These are phyloP conservation scores for Salvia rosmarinus DNA, from an alignment of 257 asterid species.

Conservation along the genomic window DNA sequence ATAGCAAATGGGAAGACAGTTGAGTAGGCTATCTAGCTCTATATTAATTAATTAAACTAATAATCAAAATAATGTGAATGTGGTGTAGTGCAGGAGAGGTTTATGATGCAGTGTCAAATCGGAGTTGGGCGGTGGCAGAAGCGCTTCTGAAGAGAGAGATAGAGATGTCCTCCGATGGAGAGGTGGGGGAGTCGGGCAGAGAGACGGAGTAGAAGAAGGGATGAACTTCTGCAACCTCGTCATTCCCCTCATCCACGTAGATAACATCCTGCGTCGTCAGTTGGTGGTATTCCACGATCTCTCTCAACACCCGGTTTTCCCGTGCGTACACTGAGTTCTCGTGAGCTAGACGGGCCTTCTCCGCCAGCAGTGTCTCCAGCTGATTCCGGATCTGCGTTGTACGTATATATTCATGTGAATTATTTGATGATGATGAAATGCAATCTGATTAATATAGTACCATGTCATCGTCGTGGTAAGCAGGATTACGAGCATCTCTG, in stretches of 20 bases:
- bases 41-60: too few species aligned
- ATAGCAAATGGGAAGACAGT: too few species aligned
- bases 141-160: conserved; percentile 43
- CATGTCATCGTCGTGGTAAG: conserved; percentile 77
- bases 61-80: too few species aligned
- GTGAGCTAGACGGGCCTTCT: conserved; percentile 86
- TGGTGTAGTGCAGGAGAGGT: too few species aligned
- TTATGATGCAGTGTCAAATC: not conserved
- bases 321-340: conserved; percentile 85
- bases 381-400: conserved; percentile 67
- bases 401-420: not conserved
- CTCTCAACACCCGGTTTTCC: conserved; percentile 91
- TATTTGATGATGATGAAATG: not conserved
- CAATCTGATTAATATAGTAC: conserved; percentile 35
- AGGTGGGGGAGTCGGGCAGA: conserved; percentile 20
- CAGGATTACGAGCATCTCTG: conserved; percentile 76
- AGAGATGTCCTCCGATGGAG: not conserved
- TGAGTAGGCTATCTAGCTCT: too few species aligned
- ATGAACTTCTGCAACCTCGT: conserved; percentile 65
- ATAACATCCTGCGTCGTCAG: conserved; percentile 86
- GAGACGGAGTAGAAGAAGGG: conserved; percentile 36
- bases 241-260: conserved; percentile 80
- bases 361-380: conserved; percentile 90
- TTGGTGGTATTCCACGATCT: conserved; percentile 92
- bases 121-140: conserved; percentile 15